Base-by-base conservation (phyloP, 805 yeast species). In the Suhomyces tanzawaensis region DNA sequence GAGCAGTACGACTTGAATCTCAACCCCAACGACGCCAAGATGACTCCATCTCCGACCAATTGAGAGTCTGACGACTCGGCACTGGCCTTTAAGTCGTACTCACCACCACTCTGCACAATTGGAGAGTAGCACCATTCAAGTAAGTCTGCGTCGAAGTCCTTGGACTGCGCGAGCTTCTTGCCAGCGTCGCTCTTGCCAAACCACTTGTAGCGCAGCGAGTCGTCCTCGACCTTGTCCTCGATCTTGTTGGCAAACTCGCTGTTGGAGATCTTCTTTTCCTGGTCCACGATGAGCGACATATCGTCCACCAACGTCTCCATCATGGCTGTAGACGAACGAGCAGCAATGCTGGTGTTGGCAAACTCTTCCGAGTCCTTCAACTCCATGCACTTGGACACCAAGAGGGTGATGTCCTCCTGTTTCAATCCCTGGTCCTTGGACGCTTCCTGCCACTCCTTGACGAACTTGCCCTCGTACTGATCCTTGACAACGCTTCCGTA, bases 121-220 rank as follows among this genome's bases (percentile, higher is more conserved):
- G 98, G 97, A 39, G 89, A 79, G 60, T 86, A 88, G 48, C 95
- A 85, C 96, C 97, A 91, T 58, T 91, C 98, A 15, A 91, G 65
- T 46, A 79, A 76, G 44, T 77, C 79, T 4, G 82, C 69, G 52
- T 88, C 95, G 44, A 89, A 83, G 38, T 84, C 91, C 27, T 53
- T 53, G 34, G 48, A 41, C 19, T 63, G 47, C 23, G 75, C 67
- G 32, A 84, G 82, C 47, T 76, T 74, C 52, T 80, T 77, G 26
- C 77, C 79, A 39, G 64, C 55, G 3, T 66, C 64, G 11, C 70
- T 70, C 60, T 71, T 71, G 40, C 72, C 72, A 58, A 82, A 77
- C 66, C 85, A 84, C 49, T 77, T 79, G 53, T 85, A 87, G 41
- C 42, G 51, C 52, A 88, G 96, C 49, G 91, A 83, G 59, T 82